Conservation (phyloP, 805 yeast species). For the Metschnikowia vanudenii region DNA sequence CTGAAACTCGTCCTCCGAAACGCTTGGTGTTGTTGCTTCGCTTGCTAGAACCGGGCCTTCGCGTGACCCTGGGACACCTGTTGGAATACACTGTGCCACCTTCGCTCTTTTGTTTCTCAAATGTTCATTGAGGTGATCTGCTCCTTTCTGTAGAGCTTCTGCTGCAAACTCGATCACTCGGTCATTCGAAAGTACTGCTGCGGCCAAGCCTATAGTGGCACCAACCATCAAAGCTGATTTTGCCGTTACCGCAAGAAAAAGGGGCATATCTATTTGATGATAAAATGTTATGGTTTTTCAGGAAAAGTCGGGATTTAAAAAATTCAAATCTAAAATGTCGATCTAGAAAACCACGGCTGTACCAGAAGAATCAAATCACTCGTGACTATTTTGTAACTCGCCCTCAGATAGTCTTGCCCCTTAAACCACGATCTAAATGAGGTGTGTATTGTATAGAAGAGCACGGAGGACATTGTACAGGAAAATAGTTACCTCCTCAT, state of each 20-base stretch:
- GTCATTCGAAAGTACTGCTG: conserved; percentile 16
- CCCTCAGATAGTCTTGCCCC: too few species aligned
- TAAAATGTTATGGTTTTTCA: not conserved
- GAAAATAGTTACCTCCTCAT: too few species aligned
- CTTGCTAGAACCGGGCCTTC: not conserved
- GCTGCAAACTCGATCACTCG: conserved; percentile 12
- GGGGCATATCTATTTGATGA: conserved; percentile 2
- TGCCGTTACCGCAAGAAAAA: conserved; percentile 13
- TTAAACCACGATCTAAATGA: too few species aligned
- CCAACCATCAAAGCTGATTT: conserved; percentile 17
- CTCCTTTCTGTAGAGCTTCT: conserved; percentile 11
- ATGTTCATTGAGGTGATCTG: conserved; percentile 7
- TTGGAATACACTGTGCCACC: conserved; percentile 4
- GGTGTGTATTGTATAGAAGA: too few species aligned
- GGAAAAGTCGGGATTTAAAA: not conserved
- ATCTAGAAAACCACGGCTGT: too few species aligned
- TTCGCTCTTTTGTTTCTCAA: conserved; percentile 5
- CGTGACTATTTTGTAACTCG: too few species aligned
- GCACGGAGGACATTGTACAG: too few species aligned
- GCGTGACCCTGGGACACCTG: not conserved
- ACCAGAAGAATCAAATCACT: too few species aligned
- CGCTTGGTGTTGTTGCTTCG: conserved; percentile 16
- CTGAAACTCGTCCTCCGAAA: conserved; percentile 9
- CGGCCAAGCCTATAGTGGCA: conserved; percentile 15
- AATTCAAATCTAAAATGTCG: too few species aligned